These are phyloP conservation scores for Penicillium polonicum DNA, from an alignment of 2,329 filamentous ascomycete genomes.

Conservation along the genomic window DNA sequence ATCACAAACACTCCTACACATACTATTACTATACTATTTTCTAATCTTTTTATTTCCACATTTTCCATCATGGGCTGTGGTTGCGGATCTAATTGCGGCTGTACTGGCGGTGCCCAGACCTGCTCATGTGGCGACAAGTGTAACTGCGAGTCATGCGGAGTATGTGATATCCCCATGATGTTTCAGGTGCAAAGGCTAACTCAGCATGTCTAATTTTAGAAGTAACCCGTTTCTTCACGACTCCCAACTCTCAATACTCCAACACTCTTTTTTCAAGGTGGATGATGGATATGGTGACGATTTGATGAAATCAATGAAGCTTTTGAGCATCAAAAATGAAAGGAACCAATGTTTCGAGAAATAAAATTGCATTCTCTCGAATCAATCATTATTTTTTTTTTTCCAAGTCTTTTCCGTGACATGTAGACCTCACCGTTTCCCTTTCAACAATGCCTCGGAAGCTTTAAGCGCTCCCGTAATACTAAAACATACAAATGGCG, in stretches of 20 bases:
- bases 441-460: slow-evolving; percentile 25
- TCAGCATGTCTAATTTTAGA: slow-evolving; percentile 17
- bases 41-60: not conserved
- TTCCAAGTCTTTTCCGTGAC: fast-evolving
- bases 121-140: slow-evolving; percentile 38
- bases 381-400: not conserved
- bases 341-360: not conserved
- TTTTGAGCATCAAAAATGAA: not conserved
- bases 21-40: too few relatives aligned
- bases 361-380: not conserved
- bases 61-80: slow-evolving; percentile 33
- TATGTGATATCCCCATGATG: slow-evolving; percentile 27
- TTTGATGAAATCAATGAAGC: not conserved
- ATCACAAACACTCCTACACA: too few relatives aligned
- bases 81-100: slow-evolving; percentile 37
- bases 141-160: slow-evolving; percentile 41
- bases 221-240: slow-evolving; percentile 16
- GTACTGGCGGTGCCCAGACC: slow-evolving; percentile 32
- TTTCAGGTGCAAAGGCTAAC: slow-evolving; percentile 12
- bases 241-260: not conserved
- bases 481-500: slow-evolving; percentile 32
- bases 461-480: slow-evolving; percentile 32
- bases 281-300: not conserved
- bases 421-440: slow-evolving; percentile 10
- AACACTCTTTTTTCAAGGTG: not conserved